Conservation (phyloP, 2,329 filamentous ascomycete species). For the Pyrenophora tritici-repentis region DNA sequence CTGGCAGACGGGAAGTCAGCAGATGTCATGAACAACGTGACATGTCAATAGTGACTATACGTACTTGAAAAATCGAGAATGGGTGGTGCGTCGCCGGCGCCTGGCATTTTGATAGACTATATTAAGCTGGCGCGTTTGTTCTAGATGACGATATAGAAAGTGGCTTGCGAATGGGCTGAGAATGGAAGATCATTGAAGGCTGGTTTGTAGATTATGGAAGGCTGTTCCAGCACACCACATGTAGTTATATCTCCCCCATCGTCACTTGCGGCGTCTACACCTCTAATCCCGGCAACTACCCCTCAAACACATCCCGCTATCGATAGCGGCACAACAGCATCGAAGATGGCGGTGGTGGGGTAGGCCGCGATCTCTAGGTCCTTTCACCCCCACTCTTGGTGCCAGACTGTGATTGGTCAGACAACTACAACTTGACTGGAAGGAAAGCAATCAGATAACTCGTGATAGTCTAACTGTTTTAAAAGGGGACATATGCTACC, state of each 20-base stretch:
- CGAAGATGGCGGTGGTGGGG: conserved; percentile 17
- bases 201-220: neutral
- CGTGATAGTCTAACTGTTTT: no score
- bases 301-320: neutral
- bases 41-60: neutral
- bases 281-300: neutral
- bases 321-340: conserved; percentile 1
- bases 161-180: neutral
- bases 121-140: neutral
- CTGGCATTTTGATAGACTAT: conserved; percentile 18
- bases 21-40: neutral
- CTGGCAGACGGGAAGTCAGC: conserved; percentile 3
- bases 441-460: no score
- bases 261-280: neutral
- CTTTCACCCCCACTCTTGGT: conserved; percentile 5
- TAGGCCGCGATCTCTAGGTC: conserved; percentile 1
- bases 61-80: conserved; percentile 38
- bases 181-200: neutral
- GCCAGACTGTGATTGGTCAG: neutral
- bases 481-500: no score
- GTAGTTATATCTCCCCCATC: neutral
- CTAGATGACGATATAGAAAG: neutral
- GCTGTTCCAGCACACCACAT: no score
- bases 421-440: no score
- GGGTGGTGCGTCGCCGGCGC: conserved; percentile 29